Conservation (phyloP, 352 stramenopile species). For the Thalassiosira allenii region DNA sequence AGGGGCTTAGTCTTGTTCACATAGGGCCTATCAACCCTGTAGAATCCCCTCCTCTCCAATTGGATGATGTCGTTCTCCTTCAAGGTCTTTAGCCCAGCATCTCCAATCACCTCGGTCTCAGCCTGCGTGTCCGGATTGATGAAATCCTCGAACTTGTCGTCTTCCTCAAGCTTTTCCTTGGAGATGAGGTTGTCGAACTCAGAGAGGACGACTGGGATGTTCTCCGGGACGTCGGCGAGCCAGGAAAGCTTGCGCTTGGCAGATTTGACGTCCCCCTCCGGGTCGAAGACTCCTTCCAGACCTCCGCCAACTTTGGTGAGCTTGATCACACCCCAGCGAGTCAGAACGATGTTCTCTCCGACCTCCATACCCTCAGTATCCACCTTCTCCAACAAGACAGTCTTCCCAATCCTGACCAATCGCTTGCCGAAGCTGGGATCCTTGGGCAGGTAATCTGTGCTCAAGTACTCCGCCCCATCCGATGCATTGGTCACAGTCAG, state of each 20-base stretch:
- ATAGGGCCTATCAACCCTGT: slow-evolving; percentile 87
- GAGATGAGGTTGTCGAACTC: slow-evolving; percentile 99
- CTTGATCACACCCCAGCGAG: slow-evolving; percentile 96
- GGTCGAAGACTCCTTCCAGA: slow-evolving; percentile 84
- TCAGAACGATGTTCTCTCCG: slow-evolving; percentile 97
- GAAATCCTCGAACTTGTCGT: slow-evolving; percentile 97
- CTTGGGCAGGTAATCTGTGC: slow-evolving; percentile 87
- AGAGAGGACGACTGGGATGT: slow-evolving; percentile 88
- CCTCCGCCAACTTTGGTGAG: slow-evolving; percentile 91
- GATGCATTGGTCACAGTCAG: slow-evolving; percentile 89
- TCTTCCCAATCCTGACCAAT: slow-evolving; percentile 88
- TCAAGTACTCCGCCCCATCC: slow-evolving; percentile 67
- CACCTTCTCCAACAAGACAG: slow-evolving; percentile 94
- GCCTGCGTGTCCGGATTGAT: slow-evolving; percentile 95
- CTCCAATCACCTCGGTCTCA: slow-evolving; percentile 92
- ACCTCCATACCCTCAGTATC: slow-evolving; percentile 94
- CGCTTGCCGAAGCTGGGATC: slow-evolving; percentile 84
- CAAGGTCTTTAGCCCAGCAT: slow-evolving; percentile 95
- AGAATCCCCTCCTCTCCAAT: slow-evolving; percentile 98
- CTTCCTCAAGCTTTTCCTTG: slow-evolving; percentile 98
- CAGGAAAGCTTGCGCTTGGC: slow-evolving; percentile 94
- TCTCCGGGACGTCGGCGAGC: slow-evolving; percentile 89
- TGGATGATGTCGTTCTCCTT: slow-evolving; percentile 97
- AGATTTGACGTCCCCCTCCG: slow-evolving; percentile 89
- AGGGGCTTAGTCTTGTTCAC: slow-evolving; percentile 86